These are phyloP conservation scores for Venturia effusa DNA, from an alignment of 2,329 filamentous ascomycete species.

Conservation along the genomic window DNA sequence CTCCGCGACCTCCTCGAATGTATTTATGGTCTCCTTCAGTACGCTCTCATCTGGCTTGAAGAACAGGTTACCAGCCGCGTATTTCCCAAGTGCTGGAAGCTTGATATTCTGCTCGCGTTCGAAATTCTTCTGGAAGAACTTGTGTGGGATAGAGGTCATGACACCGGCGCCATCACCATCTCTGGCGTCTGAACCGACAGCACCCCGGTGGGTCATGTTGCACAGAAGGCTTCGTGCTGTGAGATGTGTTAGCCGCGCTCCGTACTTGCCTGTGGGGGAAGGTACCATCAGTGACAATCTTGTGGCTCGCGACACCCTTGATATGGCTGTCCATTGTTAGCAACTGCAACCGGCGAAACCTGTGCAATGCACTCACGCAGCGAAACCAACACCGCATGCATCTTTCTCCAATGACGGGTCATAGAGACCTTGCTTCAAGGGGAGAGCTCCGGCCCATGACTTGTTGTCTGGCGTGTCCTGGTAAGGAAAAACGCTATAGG, in stretches of 20 bases:
- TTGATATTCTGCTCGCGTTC: conserved; percentile 80
- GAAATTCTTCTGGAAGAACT: conserved; percentile 98
- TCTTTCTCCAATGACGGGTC: conserved; percentile 95
- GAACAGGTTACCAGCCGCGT: conserved; percentile 95
- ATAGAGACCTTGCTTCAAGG: conserved; percentile 97
- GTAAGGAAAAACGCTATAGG: conserved; percentile 62
- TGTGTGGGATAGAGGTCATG: conserved; percentile 98
- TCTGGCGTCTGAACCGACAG: conserved; percentile 92
- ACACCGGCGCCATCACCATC: conserved; percentile 98
- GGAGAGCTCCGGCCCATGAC: conserved; percentile 89
- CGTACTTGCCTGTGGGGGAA: neutral
- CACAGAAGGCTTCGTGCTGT: conserved; percentile 84
- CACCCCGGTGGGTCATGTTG: conserved; percentile 99
- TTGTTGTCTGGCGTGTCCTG: conserved; percentile 68
- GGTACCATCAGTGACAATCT: conserved; percentile 93
- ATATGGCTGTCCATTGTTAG: conserved; percentile 58
- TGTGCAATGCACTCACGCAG: conserved; percentile 56
- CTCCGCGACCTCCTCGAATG: conserved; percentile 89
- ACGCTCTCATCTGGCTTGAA: conserved; percentile 94
- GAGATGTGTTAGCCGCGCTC: conserved; percentile 21
- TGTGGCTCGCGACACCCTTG: conserved; percentile 94
- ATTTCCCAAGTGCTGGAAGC: conserved; percentile 80
- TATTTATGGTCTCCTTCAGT: conserved; percentile 78
- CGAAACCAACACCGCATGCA: conserved; percentile 98
- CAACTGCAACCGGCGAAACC: neutral